A percentile compares a stretch with the other conserved stretches of the same genome.
phyloP scores from a whole-genome alignment of 2,329 filamentous ascomycete species.

The Rosellinia necatrix region DNA sequence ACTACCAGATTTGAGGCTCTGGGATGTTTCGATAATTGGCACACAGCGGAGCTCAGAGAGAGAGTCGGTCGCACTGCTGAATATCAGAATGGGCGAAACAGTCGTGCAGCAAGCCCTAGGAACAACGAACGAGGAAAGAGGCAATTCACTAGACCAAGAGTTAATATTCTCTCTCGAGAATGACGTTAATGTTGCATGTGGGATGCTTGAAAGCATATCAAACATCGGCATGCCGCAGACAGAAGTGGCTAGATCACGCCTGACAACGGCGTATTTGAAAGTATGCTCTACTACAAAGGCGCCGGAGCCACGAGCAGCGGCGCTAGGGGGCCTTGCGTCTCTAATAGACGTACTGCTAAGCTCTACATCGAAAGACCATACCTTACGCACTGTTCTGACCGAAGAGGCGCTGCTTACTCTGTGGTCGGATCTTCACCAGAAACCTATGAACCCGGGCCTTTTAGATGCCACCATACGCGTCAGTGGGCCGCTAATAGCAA shows the following conservation, averaged over 20 bases:
- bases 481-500: conserved; percentile 51
- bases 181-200: conserved; percentile 48
- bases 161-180: conserved; percentile 45
- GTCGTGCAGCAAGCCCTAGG: conserved; percentile 43
- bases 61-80: conserved; percentile 31
- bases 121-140: conserved; percentile 10
- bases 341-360: conserved; percentile 49
- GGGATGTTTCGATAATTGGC: not conserved
- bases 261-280: conserved; percentile 51
- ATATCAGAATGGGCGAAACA: conserved; percentile 31
- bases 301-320: conserved; percentile 52
- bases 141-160: conserved; percentile 36
- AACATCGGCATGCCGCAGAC: conserved; percentile 29
- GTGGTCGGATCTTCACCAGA: conserved; percentile 47
- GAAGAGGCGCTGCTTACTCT: conserved; percentile 44
- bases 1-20: not conserved
- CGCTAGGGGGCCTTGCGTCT: conserved; percentile 53
- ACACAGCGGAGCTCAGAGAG: not conserved
- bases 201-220: conserved; percentile 47
- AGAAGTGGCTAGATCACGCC: conserved; percentile 36
- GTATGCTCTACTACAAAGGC: conserved; percentile 45
- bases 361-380: conserved; percentile 18
- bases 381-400: conserved; percentile 40
- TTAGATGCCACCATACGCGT: conserved; percentile 54
- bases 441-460: conserved; percentile 52